These are phyloP conservation scores for Nemania sp. DNA, from an alignment of 2,329 filamentous ascomycete genomes.

Conservation along the genomic window DNA sequence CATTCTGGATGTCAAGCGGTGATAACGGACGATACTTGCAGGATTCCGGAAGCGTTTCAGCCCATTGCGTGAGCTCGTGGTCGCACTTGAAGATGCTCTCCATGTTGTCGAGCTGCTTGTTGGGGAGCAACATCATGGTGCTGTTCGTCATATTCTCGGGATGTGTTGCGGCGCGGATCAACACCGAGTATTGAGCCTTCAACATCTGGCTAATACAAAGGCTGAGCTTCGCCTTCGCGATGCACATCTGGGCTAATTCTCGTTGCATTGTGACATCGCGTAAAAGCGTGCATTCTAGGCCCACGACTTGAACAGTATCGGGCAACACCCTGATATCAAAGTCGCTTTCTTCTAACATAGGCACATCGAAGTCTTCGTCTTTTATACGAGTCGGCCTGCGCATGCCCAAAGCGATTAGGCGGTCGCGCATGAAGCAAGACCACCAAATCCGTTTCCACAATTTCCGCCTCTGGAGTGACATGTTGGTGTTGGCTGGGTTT, in stretches of 20 bases:
- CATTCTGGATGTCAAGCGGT: slow-evolving; percentile 60
- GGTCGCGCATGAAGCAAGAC: slow-evolving; percentile 95
- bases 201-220: slow-evolving; percentile 88
- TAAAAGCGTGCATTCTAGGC: slow-evolving; percentile 69
- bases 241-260: slow-evolving; percentile 83
- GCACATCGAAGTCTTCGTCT: slow-evolving; percentile 90
- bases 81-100: slow-evolving; percentile 81
- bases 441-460: slow-evolving; percentile 98
- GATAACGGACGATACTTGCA: slow-evolving; percentile 68
- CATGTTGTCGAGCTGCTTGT: slow-evolving; percentile 81
- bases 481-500: slow-evolving; percentile 75
- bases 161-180: slow-evolving; percentile 80
- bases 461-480: slow-evolving; percentile 73
- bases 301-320: slow-evolving; percentile 68
- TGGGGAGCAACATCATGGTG: slow-evolving; percentile 88
- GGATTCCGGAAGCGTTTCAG: slow-evolving; percentile 68
- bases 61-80: slow-evolving; percentile 77
- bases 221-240: slow-evolving; percentile 88
- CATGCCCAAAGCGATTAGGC: slow-evolving; percentile 91
- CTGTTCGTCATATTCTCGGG: slow-evolving; percentile 74
- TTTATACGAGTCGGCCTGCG: slow-evolving; percentile 89
- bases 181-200: slow-evolving; percentile 86
- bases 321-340: slow-evolving; percentile 77
- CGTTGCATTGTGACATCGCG: slow-evolving; percentile 73
- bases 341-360: slow-evolving; percentile 82